Conservation (phyloP, 2,329 filamentous ascomycete species). For the Ceratocystis cubensis region DNA sequence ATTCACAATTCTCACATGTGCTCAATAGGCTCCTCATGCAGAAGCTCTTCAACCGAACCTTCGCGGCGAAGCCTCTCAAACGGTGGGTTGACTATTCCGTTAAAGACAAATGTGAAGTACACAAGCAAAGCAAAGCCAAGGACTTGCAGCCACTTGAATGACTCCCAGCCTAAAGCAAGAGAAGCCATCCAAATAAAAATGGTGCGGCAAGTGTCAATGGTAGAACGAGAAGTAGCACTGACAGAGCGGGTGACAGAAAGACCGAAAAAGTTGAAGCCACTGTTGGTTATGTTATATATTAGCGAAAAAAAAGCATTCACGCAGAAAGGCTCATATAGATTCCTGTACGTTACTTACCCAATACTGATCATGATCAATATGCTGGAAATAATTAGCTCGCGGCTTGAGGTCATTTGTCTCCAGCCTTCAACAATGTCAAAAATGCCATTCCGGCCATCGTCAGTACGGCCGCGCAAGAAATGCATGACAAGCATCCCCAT, state of each 20-base stretch:
- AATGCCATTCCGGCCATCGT: slow-evolving; percentile 62
- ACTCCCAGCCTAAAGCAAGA: slow-evolving; percentile 86
- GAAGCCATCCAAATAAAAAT: slow-evolving; percentile 98
- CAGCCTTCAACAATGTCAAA: slow-evolving; percentile 85
- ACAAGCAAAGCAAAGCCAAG: slow-evolving; percentile 77
- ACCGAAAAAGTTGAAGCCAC: slow-evolving; percentile 97
- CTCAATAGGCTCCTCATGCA: slow-evolving; percentile 77
- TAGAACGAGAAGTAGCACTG: slow-evolving; percentile 84
- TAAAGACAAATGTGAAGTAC: slow-evolving; percentile 94
- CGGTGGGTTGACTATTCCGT: slow-evolving; percentile 79
- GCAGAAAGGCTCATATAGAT: not conserved
- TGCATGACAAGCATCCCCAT: slow-evolving; percentile 72
- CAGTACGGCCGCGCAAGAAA: slow-evolving; percentile 59
- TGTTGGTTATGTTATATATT: slow-evolving; percentile 29
- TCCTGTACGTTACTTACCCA: slow-evolving; percentile 45
- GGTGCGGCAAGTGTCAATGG: slow-evolving; percentile 93
- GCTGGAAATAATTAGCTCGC: slow-evolving; percentile 60
- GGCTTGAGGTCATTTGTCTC: slow-evolving; percentile 63
- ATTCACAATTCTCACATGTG: slow-evolving; percentile 33
- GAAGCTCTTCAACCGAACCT: slow-evolving; percentile 47
- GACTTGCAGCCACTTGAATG: slow-evolving; percentile 95
- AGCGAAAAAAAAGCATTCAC: slow-evolving; percentile 19
- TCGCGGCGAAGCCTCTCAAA: slow-evolving; percentile 51
- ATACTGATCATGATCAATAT: slow-evolving; percentile 95
- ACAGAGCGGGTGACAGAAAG: slow-evolving; percentile 81